Evolutionary conservation across 2,329 filamentous ascomycete species (phyloP), one percentile per base, ranked within the genome.

Genomic region (Harringtonia lauricola): DNA sequence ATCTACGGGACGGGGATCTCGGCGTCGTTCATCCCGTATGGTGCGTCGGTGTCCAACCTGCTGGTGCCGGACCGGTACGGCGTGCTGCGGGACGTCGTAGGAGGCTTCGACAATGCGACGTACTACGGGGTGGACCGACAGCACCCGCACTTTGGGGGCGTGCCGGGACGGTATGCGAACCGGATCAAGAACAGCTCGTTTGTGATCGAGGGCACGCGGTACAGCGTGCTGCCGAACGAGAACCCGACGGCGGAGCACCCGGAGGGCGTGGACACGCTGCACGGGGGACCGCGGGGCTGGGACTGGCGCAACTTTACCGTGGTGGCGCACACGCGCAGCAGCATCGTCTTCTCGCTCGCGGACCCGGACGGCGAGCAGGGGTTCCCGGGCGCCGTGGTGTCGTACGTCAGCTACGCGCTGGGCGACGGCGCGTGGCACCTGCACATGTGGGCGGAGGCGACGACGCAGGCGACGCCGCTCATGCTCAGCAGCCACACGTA

Each of bases 231-330:
- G 31, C 65, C 79, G 39, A 86, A 86, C 59, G 81, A 82, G 59
- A 72, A 81, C 54, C 68, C 71, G 2, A 73, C 69, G 1, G 43
- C 60, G 2, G 65, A 60, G 6, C 54, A 67, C 30, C 74, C 75
- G 0, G 52, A 70, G 0, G 78, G 78, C 8, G 62, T 72, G 15
- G 65, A 85, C 62, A 83, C 79, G 7, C 67, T 86, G 33, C 83
- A 86, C 57, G 81, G 82, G 41, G 81, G 81, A 8, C 69, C 74
- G 1, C 68, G 84, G 53, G 82, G 82, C 37, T 87, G 84, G 81
- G 83, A 88, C 58, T 86, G 72, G 64, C 72, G 82, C 51, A 86
- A 88, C 64, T 90, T 84, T 61, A 85, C 80, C 24, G 78, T 89
- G 19, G 74, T 80, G n/a, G 66, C 81, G 3, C 72, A 86, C 62